Evolutionary conservation across 2,329 filamentous ascomycete species (phyloP).

Genomic region (Scedosporium minutisporum): DNA sequence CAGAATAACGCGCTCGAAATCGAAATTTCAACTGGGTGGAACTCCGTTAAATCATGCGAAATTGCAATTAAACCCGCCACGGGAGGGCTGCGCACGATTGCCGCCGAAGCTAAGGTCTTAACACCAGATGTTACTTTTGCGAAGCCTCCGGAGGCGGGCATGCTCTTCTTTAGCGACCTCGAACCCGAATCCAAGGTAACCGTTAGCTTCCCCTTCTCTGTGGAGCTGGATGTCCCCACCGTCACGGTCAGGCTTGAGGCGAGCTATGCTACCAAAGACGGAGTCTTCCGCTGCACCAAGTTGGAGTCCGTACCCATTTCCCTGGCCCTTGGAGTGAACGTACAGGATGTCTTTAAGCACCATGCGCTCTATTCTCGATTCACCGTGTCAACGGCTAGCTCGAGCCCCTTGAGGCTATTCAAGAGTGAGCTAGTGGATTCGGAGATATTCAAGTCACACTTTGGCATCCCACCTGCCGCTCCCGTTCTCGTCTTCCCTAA

Average conservation of each 20-base stretch:
- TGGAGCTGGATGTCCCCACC: conserved; percentile 65
- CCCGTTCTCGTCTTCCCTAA: conserved; percentile 63
- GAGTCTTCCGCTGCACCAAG: conserved; percentile 54
- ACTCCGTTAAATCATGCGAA: conserved; percentile 51
- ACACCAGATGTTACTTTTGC: conserved; percentile 28
- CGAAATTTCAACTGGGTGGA: conserved; percentile 63
- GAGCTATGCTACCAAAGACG: conserved; percentile 58
- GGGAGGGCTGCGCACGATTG: conserved; percentile 54
- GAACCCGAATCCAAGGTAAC: conserved; percentile 35
- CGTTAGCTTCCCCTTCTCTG: conserved; percentile 69
- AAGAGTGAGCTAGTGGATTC: conserved; percentile 63
- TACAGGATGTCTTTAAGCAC: conserved; percentile 91
- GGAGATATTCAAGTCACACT: conserved; percentile 56
- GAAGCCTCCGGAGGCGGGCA: conserved; percentile 42
- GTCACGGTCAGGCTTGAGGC: conserved; percentile 70
- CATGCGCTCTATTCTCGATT: conserved; percentile 77
- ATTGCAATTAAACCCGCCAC: conserved; percentile 55
- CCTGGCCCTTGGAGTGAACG: conserved; percentile 84
- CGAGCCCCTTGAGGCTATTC: conserved; percentile 65
- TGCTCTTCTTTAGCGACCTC: conserved; percentile 42
- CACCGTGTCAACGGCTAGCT: conserved; percentile 72
- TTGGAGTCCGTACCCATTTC: conserved; percentile 57
- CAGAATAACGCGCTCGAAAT: conserved; percentile 70
- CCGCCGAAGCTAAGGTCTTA: conserved; percentile 45
- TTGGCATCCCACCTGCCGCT: conserved; percentile 38